Percentiles rank a stretch among this genome's conserved stretches.
Evolutionary conservation across 805 yeast genomes (phyloP).

Genomic region (Ogataea philodendri): DNA sequence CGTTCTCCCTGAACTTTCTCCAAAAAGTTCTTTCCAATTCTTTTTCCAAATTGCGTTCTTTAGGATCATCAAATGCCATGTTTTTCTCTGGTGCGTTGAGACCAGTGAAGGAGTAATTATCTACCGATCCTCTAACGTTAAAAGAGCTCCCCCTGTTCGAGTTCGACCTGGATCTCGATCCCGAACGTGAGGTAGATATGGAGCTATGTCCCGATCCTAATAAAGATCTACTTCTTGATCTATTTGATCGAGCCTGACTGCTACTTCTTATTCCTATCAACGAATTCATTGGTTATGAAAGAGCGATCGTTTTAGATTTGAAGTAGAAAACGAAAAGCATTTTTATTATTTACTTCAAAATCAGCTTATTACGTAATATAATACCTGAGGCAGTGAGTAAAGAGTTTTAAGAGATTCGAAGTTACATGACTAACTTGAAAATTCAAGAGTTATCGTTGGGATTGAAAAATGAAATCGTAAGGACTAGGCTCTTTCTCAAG

Average conservation of each 20-base stretch:
- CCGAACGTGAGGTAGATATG: slow-evolving; percentile 13
- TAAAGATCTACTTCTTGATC: slow-evolving; percentile 17
- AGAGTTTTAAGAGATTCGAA: too few relatives aligned
- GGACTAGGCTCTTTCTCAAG: too few relatives aligned
- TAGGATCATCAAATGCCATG: slow-evolving; percentile 16
- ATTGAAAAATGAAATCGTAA: too few relatives aligned
- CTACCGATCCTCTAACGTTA: slow-evolving; percentile 6
- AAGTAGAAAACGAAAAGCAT: too few relatives aligned
- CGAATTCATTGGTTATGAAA: too few relatives aligned
- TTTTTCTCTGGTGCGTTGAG: slow-evolving; percentile 11
- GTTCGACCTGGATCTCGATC: slow-evolving; percentile 15
- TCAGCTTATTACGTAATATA: too few relatives aligned
- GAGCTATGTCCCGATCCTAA: slow-evolving; percentile 13
- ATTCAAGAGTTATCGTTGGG: too few relatives aligned
- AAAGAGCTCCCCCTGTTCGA: slow-evolving; percentile 11
- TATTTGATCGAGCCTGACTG: slow-evolving; percentile 15
- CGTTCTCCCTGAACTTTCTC: slow-evolving; percentile 16
- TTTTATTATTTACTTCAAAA: too few relatives aligned
- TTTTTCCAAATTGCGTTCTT: slow-evolving; percentile 12
- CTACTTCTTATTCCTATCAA: slow-evolving; percentile 8
- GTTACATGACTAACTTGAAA: too few relatives aligned
- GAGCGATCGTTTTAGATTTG: too few relatives aligned
- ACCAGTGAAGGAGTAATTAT: slow-evolving; percentile 14
- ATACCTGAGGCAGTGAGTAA: too few relatives aligned
- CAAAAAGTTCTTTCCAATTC: slow-evolving; percentile 14